Conservation (phyloP, 2,329 filamentous ascomycete species). For the Colletotrichum scovillei region DNA sequence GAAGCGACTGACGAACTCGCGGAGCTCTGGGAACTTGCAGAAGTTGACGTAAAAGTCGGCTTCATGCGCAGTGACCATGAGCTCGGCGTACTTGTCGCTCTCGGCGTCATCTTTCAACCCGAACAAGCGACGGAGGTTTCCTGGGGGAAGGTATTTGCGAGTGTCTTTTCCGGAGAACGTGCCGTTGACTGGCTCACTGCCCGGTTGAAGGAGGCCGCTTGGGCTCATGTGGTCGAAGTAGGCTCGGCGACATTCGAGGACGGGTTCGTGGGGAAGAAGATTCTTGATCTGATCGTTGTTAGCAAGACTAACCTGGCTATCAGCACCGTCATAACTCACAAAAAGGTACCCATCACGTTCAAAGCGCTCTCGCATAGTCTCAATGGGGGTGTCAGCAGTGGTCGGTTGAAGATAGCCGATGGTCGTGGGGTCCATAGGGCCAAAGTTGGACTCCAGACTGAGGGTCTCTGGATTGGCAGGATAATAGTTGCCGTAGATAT, state of each 20-base stretch:
- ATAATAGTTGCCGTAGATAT: background rate
- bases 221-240: too few relatives aligned
- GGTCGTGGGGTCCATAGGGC: background rate
- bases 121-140: too few relatives aligned
- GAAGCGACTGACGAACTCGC: constrained; percentile 21
- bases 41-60: constrained; percentile 23
- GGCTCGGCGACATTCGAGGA: too few relatives aligned
- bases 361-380: constrained; percentile 58
- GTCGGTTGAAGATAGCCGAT: constrained; percentile 57
- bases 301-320: too few relatives aligned
- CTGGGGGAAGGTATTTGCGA: too few relatives aligned
- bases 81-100: constrained; percentile 22
- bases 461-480: background rate
- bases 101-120: background rate
- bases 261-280: too few relatives aligned
- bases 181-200: too few relatives aligned
- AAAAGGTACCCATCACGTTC: constrained; percentile 61
- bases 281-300: too few relatives aligned
- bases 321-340: constrained; percentile 45
- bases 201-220: too few relatives aligned
- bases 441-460: background rate
- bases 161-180: too few relatives aligned
- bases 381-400: constrained; percentile 55
- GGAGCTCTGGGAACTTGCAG: constrained; percentile 24
- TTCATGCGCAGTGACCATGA: constrained; percentile 13